Conservation (phyloP, 139 green algal species). For the Chlorella sorokiniana region DNA sequence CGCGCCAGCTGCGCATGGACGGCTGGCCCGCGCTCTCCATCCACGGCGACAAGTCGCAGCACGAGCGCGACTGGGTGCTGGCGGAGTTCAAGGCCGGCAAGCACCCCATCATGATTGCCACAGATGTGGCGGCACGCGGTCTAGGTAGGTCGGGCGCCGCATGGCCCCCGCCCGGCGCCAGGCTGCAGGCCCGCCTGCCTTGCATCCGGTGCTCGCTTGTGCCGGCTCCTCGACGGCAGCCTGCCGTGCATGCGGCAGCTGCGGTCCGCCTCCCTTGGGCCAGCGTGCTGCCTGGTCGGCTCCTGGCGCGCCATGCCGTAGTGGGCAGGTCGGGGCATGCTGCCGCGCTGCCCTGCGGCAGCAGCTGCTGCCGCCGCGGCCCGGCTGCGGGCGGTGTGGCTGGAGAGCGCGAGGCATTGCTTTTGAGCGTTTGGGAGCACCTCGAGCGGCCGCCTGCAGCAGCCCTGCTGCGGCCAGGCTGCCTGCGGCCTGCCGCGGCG, state of each 20-base stretch:
- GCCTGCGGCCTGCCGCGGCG: not conserved
- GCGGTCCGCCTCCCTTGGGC: no score
- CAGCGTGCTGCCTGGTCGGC: no score
- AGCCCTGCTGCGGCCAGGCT: not conserved
- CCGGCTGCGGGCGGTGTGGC: no score
- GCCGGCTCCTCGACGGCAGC: not conserved
- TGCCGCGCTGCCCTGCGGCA: not conserved
- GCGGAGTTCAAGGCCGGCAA: conserved; percentile 87
- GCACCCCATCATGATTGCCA: conserved; percentile 94
- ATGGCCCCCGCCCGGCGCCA: no score
- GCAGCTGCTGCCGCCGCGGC: not conserved
- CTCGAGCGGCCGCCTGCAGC: not conserved
- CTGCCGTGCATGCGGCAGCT: not conserved
- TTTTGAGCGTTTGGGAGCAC: not conserved
- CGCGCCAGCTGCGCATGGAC: conserved; percentile 82
- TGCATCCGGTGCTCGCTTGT: not conserved
- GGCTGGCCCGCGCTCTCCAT: conserved; percentile 85
- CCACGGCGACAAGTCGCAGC: conserved; percentile 95
- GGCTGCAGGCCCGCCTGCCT: not conserved
- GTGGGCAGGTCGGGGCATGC: no score
- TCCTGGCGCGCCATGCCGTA: no score
- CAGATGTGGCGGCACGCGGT: conserved; percentile 90
- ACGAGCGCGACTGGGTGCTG: conserved; percentile 93
- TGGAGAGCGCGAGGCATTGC: not conserved
- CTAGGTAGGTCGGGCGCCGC: conserved; percentile 66